Evolutionary conservation across 2,329 filamentous ascomycete genomes (phyloP), one percentile per base, ranked within the genome.

Genomic region (Colletotrichum falcatum): DNA sequence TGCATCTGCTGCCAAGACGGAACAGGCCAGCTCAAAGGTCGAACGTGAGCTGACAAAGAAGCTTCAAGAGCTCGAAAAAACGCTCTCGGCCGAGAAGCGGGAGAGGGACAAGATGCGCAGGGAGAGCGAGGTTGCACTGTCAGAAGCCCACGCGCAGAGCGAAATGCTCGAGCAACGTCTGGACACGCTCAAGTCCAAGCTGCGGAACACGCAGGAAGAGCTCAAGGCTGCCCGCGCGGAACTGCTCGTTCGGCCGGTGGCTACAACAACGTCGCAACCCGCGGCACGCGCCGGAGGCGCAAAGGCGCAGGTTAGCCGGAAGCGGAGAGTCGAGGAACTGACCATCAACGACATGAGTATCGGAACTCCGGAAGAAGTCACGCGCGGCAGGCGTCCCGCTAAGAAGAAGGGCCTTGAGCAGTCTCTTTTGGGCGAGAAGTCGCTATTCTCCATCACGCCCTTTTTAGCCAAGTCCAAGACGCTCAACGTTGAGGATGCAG

Each of bases 371-470:
- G 76, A 87, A 74, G 62, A 83, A 74, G 78, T 83, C 59, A 72
- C 82, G 69, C 77, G 80, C 61, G 74, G 77, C 65, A 84, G 82
- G 73, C 83, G 83, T 51, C 78, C 79, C 42, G 75, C 81, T 70
- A 92, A 91, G 79, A 91, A 90, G 78, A 83, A 85, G 65, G 86
- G 83, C 58, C 79, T 83, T 35, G 87, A 90, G 26, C 87, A 88
- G 46, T 86, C 88, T 1, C 82, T 89, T 65, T 84, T 92, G 6
- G 94, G 93, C 37, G 94, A 97, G 77, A 98, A 97, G 80, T 98
- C 95, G 0, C 91, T 88, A 3, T 98, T 98, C 80, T 97, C 94
- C 5, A 94, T 98, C 73, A 98, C 95, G 0, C 95, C 95, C 0
- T 98, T 97, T 83, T 85, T 98, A 72, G 97, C 95, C 79, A 90